Percentiles rank a stretch among this genome's conserved stretches.
Conservation (phyloP, 148 eudicot genomes). For the Chenopodium suecicum region DNA sequence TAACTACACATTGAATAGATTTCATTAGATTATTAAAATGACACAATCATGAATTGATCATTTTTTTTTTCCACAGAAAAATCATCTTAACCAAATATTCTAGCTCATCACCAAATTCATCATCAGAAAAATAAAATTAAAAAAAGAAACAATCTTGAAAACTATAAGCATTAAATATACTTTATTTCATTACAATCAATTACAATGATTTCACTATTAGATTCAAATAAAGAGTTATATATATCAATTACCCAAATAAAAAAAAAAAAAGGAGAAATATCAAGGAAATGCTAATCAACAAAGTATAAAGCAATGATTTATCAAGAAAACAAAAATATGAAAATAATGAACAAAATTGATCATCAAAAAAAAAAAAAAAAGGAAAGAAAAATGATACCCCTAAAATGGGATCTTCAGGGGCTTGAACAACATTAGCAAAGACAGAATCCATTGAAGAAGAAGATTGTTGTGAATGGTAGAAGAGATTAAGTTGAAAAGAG, state of each 20-base stretch:
- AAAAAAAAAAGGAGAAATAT: neutral
- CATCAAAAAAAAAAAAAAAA: neutral
- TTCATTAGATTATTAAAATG: too few relatives aligned
- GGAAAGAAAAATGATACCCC: conserved; percentile 39
- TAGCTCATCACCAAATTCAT: neutral
- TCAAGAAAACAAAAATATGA: neutral
- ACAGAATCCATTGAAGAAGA: conserved; percentile 40
- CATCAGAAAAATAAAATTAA: neutral
- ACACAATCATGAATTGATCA: too few relatives aligned
- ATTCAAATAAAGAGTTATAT: too few relatives aligned
- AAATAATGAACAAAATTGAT: neutral
- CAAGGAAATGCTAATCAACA: neutral
- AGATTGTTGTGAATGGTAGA: neutral
- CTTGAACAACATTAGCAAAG: conserved; percentile 55
- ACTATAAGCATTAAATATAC: too few relatives aligned
- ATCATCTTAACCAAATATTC: too few relatives aligned
- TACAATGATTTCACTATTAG: too few relatives aligned
- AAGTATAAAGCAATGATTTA: too few relatives aligned
- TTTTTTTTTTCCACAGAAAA: too few relatives aligned
- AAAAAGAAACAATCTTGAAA: neutral
- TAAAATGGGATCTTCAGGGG: conserved; percentile 77
- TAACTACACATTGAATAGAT: too few relatives aligned
- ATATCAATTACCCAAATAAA: too few relatives aligned
- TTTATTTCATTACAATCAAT: too few relatives aligned
- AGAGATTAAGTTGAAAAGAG: neutral